phyloP scores from a whole-genome alignment of 495 filamentous ascomycete species.

The Penicillium canescens region DNA sequence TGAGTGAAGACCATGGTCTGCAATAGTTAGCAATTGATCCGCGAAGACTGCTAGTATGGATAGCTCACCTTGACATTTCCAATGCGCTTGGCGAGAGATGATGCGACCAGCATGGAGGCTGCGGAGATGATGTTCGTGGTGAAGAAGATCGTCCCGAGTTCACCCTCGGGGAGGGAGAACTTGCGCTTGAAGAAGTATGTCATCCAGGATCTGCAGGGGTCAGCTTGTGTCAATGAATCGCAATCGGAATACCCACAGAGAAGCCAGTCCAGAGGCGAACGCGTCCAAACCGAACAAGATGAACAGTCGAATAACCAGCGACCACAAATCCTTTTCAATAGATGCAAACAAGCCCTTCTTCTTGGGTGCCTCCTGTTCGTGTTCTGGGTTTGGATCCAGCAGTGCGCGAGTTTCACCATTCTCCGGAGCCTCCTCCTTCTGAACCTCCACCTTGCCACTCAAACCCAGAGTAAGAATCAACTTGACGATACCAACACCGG shows the following conservation, averaged over 20 bases:
- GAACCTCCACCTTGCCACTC: constrained; percentile 61
- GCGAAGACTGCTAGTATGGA: not conserved
- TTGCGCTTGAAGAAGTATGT: constrained; percentile 79
- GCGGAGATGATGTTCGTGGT: constrained; percentile 66
- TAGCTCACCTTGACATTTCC: constrained; percentile 65
- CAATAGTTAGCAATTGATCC: constrained; percentile 3
- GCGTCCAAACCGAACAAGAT: constrained; percentile 77
- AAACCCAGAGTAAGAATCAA: constrained; percentile 58
- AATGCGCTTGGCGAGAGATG: constrained; percentile 72
- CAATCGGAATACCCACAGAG: constrained; percentile 47
- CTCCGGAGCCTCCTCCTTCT: constrained; percentile 21
- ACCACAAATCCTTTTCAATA: constrained; percentile 56
- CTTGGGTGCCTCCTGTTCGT: not conserved
- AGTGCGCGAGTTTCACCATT: constrained; percentile 47
- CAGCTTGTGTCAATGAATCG: not conserved
- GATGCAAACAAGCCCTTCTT: constrained; percentile 43
- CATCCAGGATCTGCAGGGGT: constrained; percentile 55
- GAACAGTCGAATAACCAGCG: constrained; percentile 68
- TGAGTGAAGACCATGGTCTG: constrained; percentile 87
- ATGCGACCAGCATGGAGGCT: constrained; percentile 68
- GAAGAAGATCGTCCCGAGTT: constrained; percentile 72
- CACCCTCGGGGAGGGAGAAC: constrained; percentile 66
- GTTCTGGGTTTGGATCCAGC: constrained; percentile 32
- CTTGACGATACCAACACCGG: constrained; percentile 67
- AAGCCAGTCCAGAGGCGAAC: constrained; percentile 75